Evolutionary conservation across 768 basidiomycete genomes (phyloP), one percentile per base, ranked within the genome.

Genomic region (Mycena epipterygia): DNA sequence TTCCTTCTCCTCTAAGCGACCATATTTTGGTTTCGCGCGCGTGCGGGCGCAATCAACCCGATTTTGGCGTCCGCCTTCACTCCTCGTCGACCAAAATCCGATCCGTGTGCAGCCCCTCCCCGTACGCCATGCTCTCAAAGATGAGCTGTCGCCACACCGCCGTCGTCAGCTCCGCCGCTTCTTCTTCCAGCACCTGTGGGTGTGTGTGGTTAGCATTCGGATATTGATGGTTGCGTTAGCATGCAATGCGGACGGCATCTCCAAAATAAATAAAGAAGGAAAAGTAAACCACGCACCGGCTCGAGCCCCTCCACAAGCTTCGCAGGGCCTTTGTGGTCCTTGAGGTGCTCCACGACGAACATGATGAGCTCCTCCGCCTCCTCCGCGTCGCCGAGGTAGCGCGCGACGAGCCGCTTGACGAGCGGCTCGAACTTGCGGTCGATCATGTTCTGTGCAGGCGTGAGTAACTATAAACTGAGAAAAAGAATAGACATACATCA

Each of bases 81-180:
- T 59, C 67, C 83, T 82, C 91, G 80, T 94, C 93, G 76, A 95
- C 91, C 83, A 93, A 86, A 89, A 94, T 89, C 79, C 88, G 89
- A 74, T 95, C 95, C 29, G 95, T 96, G 75, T 93, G 90, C 70
- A 97, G 85, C 44, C 95, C 95, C 80, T 96, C 94, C 71, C 89
- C 91, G 79, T 95, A 96, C 30, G 96, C 94, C 89, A 95, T 93
- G 76, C 95, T 96, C 85, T 98, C 96, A 78, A 97, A 97, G 58
- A 96, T 94, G 74, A 97, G 88, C 82, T 95, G 94, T 63, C 95
- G 90, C 96, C 96, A 98, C 55, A 98, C 86, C 70, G 87, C 87
- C 75, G 91, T 80, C n/a, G 89, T 85, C 67, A 97, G 88, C 69
- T 95, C 91, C 30, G 84, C 83, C 7, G 96, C 96, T 79, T 98